Evolutionary conservation across 2,329 filamentous ascomycete species (phyloP), one percentile per base, ranked within the genome.

Genomic region (Diaporthe citriasiana): DNA sequence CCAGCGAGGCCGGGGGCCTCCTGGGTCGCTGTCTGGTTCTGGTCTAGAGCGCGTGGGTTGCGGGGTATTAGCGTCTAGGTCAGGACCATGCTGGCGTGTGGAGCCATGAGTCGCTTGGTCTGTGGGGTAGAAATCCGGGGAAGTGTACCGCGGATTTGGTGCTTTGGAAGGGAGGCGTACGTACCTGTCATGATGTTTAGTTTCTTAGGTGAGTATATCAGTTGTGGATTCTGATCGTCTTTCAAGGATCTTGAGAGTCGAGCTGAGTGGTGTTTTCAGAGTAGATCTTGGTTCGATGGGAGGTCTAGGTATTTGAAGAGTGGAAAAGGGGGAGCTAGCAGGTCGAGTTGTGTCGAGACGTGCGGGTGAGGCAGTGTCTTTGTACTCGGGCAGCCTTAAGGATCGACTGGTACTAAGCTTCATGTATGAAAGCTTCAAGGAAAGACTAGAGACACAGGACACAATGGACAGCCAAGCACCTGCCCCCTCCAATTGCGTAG

Each of bases 11-110:
- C 75, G 22, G 79, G 77, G 15, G 77, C 55, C 57, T 78, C 74
- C 68, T 76, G 80, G 76, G 57, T 77, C 65, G 78, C 74, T 77
- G 79, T 78, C 25, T 71, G 75, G 57, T 72, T 59, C 71, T 71
- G 73, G 63, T 75, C 45, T 40, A 65, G 70, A 69, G 47, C 63
- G 38, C 38, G 47, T 47, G 40, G 42, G 30, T 56, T 57, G 42
- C 25, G 51, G 40, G 51, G 51, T 68, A 57, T 40, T 27, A 42
- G 55, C 9, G 19, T 50, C 25, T 47, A 50, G 68, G 13, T 56
- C 19, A 33, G 33, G 51, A 33, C 56, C 7, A 30, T 50, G 33
- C 17, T 55, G 12, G 42, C 40, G 38, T 33, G 65, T 25, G 47
- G 51, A 42, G 59, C n/a, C 51, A 17, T 55, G 17, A 17, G 19